Base-by-base conservation (phyloP, 2,329 filamentous ascomycete genomes). In the Cladosporium sp. region DNA sequence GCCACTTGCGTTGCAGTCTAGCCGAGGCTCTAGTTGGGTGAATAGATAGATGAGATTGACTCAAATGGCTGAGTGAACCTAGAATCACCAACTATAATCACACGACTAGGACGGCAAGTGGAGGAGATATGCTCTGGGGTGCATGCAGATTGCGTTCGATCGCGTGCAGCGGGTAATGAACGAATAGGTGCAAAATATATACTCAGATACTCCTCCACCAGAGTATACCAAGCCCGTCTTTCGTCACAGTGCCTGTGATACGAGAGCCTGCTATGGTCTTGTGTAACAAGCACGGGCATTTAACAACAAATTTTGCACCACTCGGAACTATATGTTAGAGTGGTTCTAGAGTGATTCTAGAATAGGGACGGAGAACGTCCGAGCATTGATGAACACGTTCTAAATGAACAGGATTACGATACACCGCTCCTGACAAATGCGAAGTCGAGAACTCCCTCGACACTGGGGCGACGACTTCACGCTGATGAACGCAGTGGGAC, bases 11-110 rank as follows among this genome's bases (percentile, higher is more conserved):
- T 18, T 55, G 61, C 5, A 64, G 15, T 21, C 28, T 55, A 32
- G 61, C 61, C 61, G 61, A 64, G 51, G 61, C 34, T 59, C 6
- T 38, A 10, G 18, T 55, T 34, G 52, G 28, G n/a, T 47, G 41
- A 47, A 21, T 47, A 47, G 41, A 8, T 47, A 12, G n/a, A 21
- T 47, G 41, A 47, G 41, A 47, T 47, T 21, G 41, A n/a, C 41
- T 47, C 41, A 47, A 47, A 8, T 47, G 41, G 41, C 41, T 47
- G 6, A n/a, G 10, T 4, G 8, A 55, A 21, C 52, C n/a, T 32
- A 55, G 21, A 34, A 6, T 5, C 7, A 24, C 18, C 18, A 34
- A 55, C 18, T 32, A 30, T 55, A 32, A 21, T 34, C 52, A 55
- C 52, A 55, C 52, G 52, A 55, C n/a, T n/a, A 30, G 18, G 18